phyloP scores from a whole-genome alignment of 495 filamentous ascomycete species.

The Halenospora varia region DNA sequence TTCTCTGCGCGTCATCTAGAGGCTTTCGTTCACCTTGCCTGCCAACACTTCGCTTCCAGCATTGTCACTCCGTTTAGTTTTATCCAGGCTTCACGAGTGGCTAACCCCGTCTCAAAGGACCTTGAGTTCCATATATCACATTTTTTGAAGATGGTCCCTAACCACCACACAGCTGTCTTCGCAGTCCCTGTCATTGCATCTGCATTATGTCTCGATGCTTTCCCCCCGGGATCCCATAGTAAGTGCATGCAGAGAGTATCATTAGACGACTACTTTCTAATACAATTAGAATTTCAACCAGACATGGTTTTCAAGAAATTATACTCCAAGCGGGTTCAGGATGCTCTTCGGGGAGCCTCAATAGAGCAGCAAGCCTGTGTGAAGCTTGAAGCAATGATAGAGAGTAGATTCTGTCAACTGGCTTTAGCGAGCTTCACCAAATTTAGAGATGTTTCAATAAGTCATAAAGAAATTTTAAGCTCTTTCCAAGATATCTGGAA shows the following conservation, averaged over 20 bases:
- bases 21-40: conserved; percentile 4
- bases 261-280: neutral
- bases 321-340: neutral
- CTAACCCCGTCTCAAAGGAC: conserved; percentile 5
- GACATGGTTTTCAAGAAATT: neutral
- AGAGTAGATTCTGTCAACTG: neutral
- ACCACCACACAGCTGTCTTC: neutral
- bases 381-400: neutral
- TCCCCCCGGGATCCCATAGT: conserved; percentile 5
- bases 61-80: conserved; percentile 9
- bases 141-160: neutral
- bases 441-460: neutral
- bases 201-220: conserved; percentile 1
- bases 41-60: neutral
- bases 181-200: conserved; percentile 1
- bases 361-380: neutral
- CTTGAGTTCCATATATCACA: neutral
- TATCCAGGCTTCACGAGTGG: conserved; percentile 1
- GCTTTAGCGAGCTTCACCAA: neutral
- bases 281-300: conserved; percentile 2
- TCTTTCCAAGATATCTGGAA: neutral
- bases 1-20: conserved; percentile 9
- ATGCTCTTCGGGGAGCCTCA: neutral
- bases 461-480: neutral
- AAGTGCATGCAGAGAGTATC: neutral